These are phyloP conservation scores for Xerocomus brunneocitrinus DNA, from an alignment of 768 basidiomycete genomes.

Conservation along the genomic window DNA sequence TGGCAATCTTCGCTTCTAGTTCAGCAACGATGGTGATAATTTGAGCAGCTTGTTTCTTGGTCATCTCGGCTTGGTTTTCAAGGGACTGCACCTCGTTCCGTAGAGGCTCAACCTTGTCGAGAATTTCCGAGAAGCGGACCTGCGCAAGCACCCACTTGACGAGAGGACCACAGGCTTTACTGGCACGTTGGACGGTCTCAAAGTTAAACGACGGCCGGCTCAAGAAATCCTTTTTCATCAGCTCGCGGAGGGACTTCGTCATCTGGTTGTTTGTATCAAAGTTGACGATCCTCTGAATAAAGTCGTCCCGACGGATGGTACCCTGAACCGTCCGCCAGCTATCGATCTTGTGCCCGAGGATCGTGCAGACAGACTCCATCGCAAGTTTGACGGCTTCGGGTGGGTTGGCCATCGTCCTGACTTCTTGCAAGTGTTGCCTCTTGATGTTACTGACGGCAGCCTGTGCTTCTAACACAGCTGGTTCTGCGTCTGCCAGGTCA, in stretches of 20 bases:
- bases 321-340: conserved; percentile 94
- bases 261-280: conserved; percentile 91
- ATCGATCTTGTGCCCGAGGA: conserved; percentile 95
- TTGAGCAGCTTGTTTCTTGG: conserved; percentile 85
- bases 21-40: conserved; percentile 92
- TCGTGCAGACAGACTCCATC: conserved; percentile 97
- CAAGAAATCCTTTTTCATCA: conserved; percentile 91
- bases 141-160: conserved; percentile 99
- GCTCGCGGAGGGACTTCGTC: conserved; percentile 83
- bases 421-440: conserved; percentile 92
- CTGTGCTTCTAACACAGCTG: conserved; percentile 92
- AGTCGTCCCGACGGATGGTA: conserved; percentile 94
- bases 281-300: conserved; percentile 91
- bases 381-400: conserved; percentile 96
- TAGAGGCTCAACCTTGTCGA: conserved; percentile 94
- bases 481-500: conserved; percentile 96
- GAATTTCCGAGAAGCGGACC: conserved; percentile 93
- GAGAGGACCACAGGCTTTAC: conserved; percentile 94
- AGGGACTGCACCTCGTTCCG: conserved; percentile 93
- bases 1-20: conserved; percentile 86
- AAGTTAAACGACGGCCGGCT: conserved; percentile 90
- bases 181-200: conserved; percentile 91
- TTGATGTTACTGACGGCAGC: conserved; percentile 97
- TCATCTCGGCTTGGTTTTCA: conserved; percentile 89
- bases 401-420: conserved; percentile 96